phyloP scores from a whole-genome alignment of 2,329 filamentous ascomycete genomes.

The Beauveria varroae region DNA sequence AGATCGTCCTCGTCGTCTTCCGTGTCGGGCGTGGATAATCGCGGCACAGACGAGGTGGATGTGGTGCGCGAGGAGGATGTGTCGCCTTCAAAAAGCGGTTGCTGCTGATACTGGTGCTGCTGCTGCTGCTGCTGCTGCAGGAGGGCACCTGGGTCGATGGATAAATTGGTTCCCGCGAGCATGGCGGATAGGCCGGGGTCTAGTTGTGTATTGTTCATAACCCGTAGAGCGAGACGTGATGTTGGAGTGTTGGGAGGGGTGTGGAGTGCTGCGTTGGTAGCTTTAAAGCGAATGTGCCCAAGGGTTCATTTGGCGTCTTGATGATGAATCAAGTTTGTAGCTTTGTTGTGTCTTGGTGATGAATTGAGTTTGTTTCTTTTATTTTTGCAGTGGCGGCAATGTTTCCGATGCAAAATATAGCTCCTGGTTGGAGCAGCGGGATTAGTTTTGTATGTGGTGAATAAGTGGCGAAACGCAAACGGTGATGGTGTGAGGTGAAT shows the following conservation, averaged over 20 bases:
- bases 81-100: neutral
- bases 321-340: neutral
- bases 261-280: neutral
- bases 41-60: slow-evolving; percentile 2
- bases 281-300: neutral
- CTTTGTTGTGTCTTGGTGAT: neutral
- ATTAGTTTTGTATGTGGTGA: neutral
- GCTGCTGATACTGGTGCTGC: neutral
- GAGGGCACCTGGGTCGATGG: slow-evolving; percentile 5
- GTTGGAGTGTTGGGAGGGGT: neutral
- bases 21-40: neutral
- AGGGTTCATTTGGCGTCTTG: neutral
- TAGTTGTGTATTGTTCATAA: slow-evolving; percentile 7
- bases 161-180: neutral
- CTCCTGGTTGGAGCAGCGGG: neutral
- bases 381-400: neutral
- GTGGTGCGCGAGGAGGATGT: slow-evolving; percentile 7
- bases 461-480: neutral
- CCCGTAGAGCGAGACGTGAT: neutral
- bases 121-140: neutral
- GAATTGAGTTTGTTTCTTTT: neutral
- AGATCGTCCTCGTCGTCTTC: neutral
- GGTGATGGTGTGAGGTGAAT: neutral
- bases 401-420: neutral
- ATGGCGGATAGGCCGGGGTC: slow-evolving; percentile 7